A percentile compares a stretch with the other conserved stretches of the same genome.
Evolutionary conservation across 768 basidiomycete species (phyloP).

Genomic region (Leccinum arenicola): DNA sequence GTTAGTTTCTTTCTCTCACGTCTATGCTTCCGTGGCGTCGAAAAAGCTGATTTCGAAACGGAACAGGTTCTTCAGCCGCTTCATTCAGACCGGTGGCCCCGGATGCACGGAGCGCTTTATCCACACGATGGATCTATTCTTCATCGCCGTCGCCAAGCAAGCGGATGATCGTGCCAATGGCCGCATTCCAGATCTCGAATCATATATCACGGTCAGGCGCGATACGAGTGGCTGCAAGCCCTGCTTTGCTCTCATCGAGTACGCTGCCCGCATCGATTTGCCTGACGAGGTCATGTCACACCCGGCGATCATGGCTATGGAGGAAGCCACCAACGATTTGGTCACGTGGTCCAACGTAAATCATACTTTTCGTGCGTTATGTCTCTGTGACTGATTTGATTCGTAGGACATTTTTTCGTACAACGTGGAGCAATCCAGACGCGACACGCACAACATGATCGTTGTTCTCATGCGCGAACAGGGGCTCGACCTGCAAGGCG

Average conservation of each 20-base stretch:
- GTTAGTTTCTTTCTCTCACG: constrained; percentile 21
- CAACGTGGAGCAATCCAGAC: constrained; percentile 69
- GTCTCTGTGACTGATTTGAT: constrained; percentile 1
- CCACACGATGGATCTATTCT: constrained; percentile 40
- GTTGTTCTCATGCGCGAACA: constrained; percentile 64
- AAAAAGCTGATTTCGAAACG: constrained; percentile 5
- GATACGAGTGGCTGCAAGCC: constrained; percentile 54
- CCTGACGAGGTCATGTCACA: constrained; percentile 54
- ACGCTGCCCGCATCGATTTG: constrained; percentile 48
- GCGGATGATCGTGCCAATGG: constrained; percentile 40
- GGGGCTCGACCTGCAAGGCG: constrained; percentile 54
- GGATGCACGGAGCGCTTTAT: constrained; percentile 42
- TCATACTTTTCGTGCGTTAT: background rate
- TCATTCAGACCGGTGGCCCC: constrained; percentile 36
- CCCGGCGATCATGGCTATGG: constrained; percentile 44
- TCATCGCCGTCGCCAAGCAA: constrained; percentile 41
- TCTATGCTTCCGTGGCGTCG: background rate
- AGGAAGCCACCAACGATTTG: constrained; percentile 48
- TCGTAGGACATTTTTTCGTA: constrained; percentile 71
- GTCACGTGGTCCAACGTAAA: constrained; percentile 47
- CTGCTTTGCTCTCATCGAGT: constrained; percentile 53
- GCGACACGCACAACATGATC: constrained; percentile 71
- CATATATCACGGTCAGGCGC: constrained; percentile 51
- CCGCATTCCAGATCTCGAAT: constrained; percentile 44
- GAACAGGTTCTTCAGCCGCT: constrained; percentile 38